phyloP scores from a whole-genome alignment of 1,284 basidiomycete species.

The Boletus albobrunnescens region DNA sequence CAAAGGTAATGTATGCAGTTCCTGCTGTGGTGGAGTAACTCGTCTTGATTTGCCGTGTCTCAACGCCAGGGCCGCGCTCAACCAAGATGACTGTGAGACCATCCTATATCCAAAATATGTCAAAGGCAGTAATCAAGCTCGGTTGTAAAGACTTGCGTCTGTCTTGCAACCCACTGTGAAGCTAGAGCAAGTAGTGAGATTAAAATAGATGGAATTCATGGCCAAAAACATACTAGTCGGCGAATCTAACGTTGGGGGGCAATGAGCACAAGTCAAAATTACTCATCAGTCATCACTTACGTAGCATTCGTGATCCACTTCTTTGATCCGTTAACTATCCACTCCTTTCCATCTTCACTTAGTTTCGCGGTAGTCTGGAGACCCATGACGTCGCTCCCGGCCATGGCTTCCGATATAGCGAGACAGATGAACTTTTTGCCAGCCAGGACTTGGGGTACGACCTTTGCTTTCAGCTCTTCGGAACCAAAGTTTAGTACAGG shows the following conservation, averaged over 20 bases:
- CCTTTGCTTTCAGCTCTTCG: slow-evolving; percentile 69
- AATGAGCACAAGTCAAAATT: slow-evolving; percentile 1
- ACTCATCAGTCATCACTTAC: slow-evolving; percentile 23
- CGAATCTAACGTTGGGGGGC: slow-evolving; percentile 40
- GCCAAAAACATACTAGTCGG: slow-evolving; percentile 43
- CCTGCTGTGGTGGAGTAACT: slow-evolving; percentile 67
- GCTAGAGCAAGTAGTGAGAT: slow-evolving; percentile 25
- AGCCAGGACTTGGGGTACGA: slow-evolving; percentile 77
- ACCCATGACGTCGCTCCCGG: slow-evolving; percentile 86
- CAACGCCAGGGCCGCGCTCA: slow-evolving; percentile 66
- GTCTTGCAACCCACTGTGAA: slow-evolving; percentile 70
- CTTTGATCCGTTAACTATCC: slow-evolving; percentile 82
- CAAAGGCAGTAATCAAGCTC: neutral
- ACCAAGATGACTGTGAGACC: slow-evolving; percentile 66
- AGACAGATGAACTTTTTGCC: slow-evolving; percentile 80
- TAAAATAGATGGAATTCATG: neutral
- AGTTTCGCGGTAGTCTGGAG: slow-evolving; percentile 80
- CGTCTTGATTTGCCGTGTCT: slow-evolving; percentile 78
- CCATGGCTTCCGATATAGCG: slow-evolving; percentile 86
- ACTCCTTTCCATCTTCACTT: slow-evolving; percentile 78
- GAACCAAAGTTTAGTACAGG: slow-evolving; percentile 83
- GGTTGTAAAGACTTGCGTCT: slow-evolving; percentile 39
- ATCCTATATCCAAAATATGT: slow-evolving; percentile 20
- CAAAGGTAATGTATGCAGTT: slow-evolving; percentile 78
- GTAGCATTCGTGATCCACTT: slow-evolving; percentile 86